Evolutionary conservation across 192 early-diverging fungal species (phyloP).

Genomic region (Pilaira anomala): DNA sequence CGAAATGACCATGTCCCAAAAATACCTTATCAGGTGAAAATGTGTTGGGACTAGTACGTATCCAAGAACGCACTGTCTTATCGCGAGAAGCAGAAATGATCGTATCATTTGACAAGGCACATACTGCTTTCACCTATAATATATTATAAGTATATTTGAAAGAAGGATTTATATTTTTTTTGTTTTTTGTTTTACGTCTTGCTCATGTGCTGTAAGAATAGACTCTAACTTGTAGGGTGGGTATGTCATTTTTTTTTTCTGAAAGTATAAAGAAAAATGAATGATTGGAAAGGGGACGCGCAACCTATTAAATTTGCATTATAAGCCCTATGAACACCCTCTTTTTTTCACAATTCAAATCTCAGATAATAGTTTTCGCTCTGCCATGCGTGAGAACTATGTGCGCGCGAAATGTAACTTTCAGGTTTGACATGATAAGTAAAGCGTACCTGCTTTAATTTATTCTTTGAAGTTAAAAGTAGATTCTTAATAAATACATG

Average conservation of each 20-base stretch:
- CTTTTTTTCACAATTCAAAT: no score
- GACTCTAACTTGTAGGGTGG: conserved; percentile 1
- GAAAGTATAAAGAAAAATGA: not conserved
- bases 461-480: no score
- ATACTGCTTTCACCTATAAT: conserved; percentile 66
- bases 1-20: conserved; percentile 71
- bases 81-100: conserved; percentile 76
- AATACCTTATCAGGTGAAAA: conserved; percentile 56
- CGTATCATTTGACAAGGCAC: conserved; percentile 49
- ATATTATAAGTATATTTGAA: not conserved
- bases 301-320: not conserved
- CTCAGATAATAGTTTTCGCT: no score
- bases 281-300: not conserved
- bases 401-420: no score
- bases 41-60: conserved; percentile 43
- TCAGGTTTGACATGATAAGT: no score
- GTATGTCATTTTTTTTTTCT: not conserved
- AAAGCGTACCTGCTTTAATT: no score
- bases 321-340: not conserved
- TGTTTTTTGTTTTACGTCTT: conserved; percentile 3
- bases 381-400: no score
- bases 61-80: conserved; percentile 72
- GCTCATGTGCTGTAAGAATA: conserved; percentile 7
- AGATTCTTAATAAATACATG: no score
- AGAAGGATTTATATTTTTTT: not conserved